phyloP scores from a whole-genome alignment of 345 rosid species.

The Lepidium aucheri region DNA sequence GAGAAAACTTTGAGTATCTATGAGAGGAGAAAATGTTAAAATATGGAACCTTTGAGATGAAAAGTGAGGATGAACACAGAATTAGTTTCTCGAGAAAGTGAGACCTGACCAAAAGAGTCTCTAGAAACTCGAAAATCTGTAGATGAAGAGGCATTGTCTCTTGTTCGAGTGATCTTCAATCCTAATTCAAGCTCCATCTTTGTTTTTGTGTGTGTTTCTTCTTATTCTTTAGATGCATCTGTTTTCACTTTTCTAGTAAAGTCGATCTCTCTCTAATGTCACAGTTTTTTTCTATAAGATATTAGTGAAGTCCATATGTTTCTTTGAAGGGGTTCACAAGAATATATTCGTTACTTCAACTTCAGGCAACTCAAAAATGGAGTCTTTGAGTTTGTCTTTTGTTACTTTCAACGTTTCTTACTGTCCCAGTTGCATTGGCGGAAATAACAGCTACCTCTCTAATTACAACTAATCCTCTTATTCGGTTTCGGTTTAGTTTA shows the following conservation, averaged over 20 bases:
- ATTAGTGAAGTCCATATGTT: background rate
- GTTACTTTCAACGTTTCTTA: background rate
- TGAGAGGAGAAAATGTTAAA: background rate
- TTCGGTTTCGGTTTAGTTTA: no score
- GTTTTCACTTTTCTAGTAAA: background rate
- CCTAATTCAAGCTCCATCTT: conserved; percentile 79
- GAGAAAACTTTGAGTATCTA: background rate
- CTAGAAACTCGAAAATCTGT: conserved; percentile 39
- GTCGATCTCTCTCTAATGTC: background rate
- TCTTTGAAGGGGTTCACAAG: background rate
- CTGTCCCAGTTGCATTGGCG: background rate
- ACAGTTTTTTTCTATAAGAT: background rate
- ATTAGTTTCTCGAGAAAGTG: conserved; percentile 57
- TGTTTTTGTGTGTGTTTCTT: background rate
- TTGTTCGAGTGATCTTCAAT: conserved; percentile 64
- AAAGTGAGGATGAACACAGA: conserved; percentile 50
- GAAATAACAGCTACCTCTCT: background rate
- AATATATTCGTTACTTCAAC: conserved; percentile 20
- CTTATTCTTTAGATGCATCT: background rate
- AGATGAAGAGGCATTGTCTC: conserved; percentile 47
- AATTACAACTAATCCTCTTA: no score
- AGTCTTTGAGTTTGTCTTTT: background rate
- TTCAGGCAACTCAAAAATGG: background rate
- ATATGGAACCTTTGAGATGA: conserved; percentile 55
- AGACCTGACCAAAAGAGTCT: conserved; percentile 41